phyloP scores from a whole-genome alignment of 192 early-diverging fungal species.

The Chytriomyces sp. region DNA sequence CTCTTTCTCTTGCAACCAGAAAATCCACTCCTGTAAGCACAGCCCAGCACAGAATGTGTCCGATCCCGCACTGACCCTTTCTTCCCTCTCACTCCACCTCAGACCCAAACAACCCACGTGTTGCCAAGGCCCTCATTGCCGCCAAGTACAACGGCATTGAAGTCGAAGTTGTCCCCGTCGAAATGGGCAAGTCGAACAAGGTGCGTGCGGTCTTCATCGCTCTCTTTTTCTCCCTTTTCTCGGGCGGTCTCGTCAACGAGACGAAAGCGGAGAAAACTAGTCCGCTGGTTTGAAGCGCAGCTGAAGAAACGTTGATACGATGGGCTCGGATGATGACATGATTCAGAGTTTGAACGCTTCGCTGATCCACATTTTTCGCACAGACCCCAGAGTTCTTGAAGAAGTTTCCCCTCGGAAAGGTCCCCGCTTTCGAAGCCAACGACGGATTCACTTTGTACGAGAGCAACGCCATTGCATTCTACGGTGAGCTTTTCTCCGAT shows the following conservation, averaged over 20 bases:
- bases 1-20: neutral
- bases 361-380: neutral
- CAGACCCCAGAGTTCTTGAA: constrained; percentile 77
- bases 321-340: too few species aligned
- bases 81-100: neutral
- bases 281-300: too few species aligned
- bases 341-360: too few species aligned
- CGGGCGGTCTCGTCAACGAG: neutral
- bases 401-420: constrained; percentile 93
- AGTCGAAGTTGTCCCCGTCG: constrained; percentile 64
- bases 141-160: constrained; percentile 82
- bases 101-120: constrained; percentile 74
- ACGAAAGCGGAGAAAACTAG: neutral
- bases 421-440: constrained; percentile 84
- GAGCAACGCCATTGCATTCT: constrained; percentile 91
- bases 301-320: too few species aligned
- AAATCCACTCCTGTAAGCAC: constrained; percentile 32
- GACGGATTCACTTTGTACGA: constrained; percentile 80
- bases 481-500: constrained; percentile 57
- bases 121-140: constrained; percentile 72
- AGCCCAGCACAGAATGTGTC: neutral
- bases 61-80: neutral
- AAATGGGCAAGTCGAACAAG: constrained; percentile 75
- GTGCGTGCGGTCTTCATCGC: constrained; percentile 7
- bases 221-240: constrained; percentile 1